Percentiles rank a stretch among this genome's conserved stretches.
Conservation (phyloP, 169 alveolate species). For the Prorocentrum cordatum region DNA sequence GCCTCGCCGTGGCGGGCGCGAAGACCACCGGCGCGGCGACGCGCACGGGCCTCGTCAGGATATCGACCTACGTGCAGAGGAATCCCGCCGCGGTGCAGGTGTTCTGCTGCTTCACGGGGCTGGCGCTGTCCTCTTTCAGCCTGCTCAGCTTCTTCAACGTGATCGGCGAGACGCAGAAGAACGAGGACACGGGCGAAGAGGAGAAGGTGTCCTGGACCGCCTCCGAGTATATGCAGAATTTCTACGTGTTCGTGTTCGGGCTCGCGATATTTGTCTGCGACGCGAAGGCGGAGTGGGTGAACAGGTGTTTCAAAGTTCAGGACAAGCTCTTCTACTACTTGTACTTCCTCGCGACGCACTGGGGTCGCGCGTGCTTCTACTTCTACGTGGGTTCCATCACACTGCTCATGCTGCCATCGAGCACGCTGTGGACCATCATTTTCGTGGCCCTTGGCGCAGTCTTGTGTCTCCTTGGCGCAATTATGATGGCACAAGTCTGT, state of each 20-base stretch:
- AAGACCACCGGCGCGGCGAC: no score
- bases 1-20: no score
- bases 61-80: no score
- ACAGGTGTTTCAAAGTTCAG: neutral
- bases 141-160: conserved; percentile 8
- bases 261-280: neutral
- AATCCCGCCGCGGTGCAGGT: neutral
- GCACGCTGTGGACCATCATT: neutral
- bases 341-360: neutral
- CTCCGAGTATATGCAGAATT: neutral
- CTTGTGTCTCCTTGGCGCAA: no score
- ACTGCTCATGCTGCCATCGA: neutral
- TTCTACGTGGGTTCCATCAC: conserved; percentile 26
- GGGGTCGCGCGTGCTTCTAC: conserved; percentile 12
- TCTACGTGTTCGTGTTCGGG: neutral
- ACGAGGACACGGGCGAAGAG: neutral
- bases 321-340: neutral
- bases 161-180: no score
- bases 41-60: no score
- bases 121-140: neutral
- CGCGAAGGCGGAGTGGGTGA: neutral
- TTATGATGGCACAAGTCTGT: no score
- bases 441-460: no score
- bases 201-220: neutral
- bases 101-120: neutral